Percentiles rank a stretch among this genome's conserved stretches.
Evolutionary conservation across 441 rosid genomes (phyloP).

Genomic region (Gossypium lobatum): DNA sequence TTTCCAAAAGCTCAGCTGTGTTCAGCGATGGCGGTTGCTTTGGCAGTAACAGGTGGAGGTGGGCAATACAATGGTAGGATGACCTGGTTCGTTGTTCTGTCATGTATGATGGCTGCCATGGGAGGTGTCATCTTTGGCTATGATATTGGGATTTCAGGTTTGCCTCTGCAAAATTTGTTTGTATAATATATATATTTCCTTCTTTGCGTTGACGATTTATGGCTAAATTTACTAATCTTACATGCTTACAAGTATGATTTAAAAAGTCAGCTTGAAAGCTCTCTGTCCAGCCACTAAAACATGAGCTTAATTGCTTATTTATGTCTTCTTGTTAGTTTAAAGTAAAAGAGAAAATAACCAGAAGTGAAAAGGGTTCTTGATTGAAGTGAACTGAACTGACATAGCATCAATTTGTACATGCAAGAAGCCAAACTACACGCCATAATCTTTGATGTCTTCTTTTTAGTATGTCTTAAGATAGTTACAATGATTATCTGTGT

Average conservation of each 20-base stretch:
- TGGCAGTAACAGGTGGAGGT: background rate
- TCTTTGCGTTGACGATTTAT: no score
- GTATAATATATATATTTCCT: no score
- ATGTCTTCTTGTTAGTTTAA: no score
- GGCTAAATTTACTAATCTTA: background rate
- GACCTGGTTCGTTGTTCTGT: slow-evolving; percentile 44
- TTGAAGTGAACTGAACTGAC: background rate
- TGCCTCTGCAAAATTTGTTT: background rate
- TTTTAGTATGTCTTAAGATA: background rate
- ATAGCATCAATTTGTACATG: background rate
- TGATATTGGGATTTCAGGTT: slow-evolving; percentile 70
- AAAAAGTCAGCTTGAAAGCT: background rate
- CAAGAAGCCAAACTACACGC: background rate
- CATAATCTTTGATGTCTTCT: background rate
- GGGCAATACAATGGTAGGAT: slow-evolving; percentile 37
- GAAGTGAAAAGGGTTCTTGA: no score
- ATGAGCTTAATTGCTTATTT: no score
- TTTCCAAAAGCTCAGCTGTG: background rate
- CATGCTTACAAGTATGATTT: background rate
- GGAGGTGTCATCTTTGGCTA: slow-evolving; percentile 78
- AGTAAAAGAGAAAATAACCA: no score
- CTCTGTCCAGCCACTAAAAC: no score
- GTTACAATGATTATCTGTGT: background rate
- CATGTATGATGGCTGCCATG: slow-evolving; percentile 63
- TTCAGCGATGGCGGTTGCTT: background rate